Base-by-base conservation (phyloP, 495 filamentous ascomycete species). In the Letharia lupina region DNA sequence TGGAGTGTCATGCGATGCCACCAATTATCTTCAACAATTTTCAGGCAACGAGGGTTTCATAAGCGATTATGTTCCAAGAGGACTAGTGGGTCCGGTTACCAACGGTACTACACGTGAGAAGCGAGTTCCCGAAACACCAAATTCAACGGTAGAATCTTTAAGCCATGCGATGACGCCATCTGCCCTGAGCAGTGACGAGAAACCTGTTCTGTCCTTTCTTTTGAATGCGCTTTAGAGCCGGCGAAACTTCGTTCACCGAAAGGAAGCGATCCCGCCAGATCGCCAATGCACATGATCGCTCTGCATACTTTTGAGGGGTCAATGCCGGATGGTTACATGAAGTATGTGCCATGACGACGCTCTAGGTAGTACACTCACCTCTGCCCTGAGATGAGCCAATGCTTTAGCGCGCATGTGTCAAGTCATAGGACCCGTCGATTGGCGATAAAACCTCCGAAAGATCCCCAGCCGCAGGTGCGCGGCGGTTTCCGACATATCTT, bases 331-430 rank as follows among this genome's bases (percentile, higher is more conserved):
- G 2, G 13, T 8, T 52, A 23, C 4, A 1, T 3, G 3, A 47
- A 47, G 18, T 47, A 54, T 56, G 52, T 56, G 52, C 52, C 31
- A 56, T 56, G 52, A 56, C 52, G 50, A 54, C 2, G 28, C 10
- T 18, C 28, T 0, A 8, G 2, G 10, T 8, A 23, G 7, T 47
- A 10, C 11, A 1, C 15, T 35, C 11, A 35, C 13, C 31, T 56
- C 13, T 35, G 13, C 23, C 23, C 48, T 28, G 31, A 37, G 18
- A 16, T 16, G 8, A 35, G 52, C 12, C 52, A 35, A 37, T 35
- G 13, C 11, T 31, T 15, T 35, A 56, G 31, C 52, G 52, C 31
- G 13, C 52, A 56, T 33, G 31, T 56, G 52, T 35, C 28, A 35
- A 56, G 31, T 56, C 52, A 56, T 56, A 11, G 12, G 52, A 56